Conservation (phyloP, 1,284 basidiomycete genomes). For the Ganoderma multipileum region DNA sequence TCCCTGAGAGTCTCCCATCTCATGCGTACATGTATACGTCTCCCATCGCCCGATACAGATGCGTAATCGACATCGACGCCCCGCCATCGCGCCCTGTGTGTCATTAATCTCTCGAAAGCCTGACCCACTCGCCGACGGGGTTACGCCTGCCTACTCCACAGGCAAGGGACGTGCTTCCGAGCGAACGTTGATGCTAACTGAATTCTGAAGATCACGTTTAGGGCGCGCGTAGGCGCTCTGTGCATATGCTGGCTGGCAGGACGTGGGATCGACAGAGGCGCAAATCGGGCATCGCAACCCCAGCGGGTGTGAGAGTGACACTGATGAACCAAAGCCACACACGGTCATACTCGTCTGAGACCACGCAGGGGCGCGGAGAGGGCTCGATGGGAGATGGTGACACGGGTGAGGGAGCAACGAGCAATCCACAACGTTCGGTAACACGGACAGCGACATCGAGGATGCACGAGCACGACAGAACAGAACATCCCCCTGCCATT, state of each 20-base stretch:
- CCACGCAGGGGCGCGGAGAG: not conserved
- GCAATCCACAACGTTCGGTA: not conserved
- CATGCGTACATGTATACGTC: not conserved
- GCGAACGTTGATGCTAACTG: not conserved
- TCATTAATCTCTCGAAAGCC: conserved; percentile 3
- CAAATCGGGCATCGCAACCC: conserved; percentile 4
- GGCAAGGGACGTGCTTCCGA: conserved; percentile 8
- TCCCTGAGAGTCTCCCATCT: not conserved
- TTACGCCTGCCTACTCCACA: not conserved
- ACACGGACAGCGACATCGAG: not conserved
- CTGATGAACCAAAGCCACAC: not conserved
- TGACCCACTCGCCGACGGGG: not conserved
- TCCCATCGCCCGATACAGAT: conserved; percentile 4
- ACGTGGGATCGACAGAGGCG: conserved; percentile 11
- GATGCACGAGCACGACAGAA: not conserved
- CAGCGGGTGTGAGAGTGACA: not conserved
- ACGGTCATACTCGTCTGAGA: not conserved
- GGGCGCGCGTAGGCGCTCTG: not conserved
- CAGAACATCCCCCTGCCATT: not conserved
- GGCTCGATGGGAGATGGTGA: not conserved
- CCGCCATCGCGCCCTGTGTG: not conserved
- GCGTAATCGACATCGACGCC: not conserved
- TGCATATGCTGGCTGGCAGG: conserved; percentile 10
- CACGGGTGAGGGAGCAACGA: not conserved
- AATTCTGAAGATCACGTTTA: not conserved